A percentile compares a stretch with the other conserved stretches of the same genome.
phyloP scores from a whole-genome alignment of 257 asterid genomes.

The Solanum tarijense region DNA sequence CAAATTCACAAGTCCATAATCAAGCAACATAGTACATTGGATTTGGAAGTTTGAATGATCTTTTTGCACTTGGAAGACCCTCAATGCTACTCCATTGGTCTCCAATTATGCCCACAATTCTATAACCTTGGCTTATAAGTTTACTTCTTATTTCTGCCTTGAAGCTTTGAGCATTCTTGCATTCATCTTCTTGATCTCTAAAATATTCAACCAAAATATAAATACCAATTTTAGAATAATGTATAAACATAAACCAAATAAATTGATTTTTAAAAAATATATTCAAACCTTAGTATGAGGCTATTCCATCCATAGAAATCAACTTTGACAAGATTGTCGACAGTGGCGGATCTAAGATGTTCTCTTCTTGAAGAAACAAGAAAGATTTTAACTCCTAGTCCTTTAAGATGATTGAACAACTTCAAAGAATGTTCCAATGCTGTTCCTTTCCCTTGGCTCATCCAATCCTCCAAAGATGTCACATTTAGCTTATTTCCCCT shows the following conservation, averaged over 20 bases:
- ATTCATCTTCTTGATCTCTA: slow-evolving; percentile 39
- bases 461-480: slow-evolving; percentile 67
- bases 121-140: slow-evolving; percentile 35
- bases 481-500: slow-evolving; percentile 51
- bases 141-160: slow-evolving; percentile 54
- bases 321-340: slow-evolving; percentile 59
- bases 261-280: neutral
- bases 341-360: slow-evolving; percentile 58
- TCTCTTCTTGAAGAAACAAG: slow-evolving; percentile 71
- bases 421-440: slow-evolving; percentile 38
- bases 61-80: slow-evolving; percentile 46
- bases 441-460: slow-evolving; percentile 53
- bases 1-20: neutral
- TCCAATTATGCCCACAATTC: slow-evolving; percentile 56
- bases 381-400: slow-evolving; percentile 35
- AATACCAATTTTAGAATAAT: neutral
- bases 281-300: slow-evolving; percentile 50
- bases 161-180: slow-evolving; percentile 22
- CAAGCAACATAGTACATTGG: slow-evolving; percentile 57
- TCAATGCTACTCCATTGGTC: slow-evolving; percentile 76
- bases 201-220: neutral
- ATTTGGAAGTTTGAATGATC: slow-evolving; percentile 71
- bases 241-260: neutral
- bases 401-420: slow-evolving; percentile 59
- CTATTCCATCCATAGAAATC: slow-evolving; percentile 65